A percentile compares a stretch with the other conserved stretches of the same genome.
Conservation (phyloP, 2,329 filamentous ascomycete species). For the Pestalotiopsis sp. region DNA sequence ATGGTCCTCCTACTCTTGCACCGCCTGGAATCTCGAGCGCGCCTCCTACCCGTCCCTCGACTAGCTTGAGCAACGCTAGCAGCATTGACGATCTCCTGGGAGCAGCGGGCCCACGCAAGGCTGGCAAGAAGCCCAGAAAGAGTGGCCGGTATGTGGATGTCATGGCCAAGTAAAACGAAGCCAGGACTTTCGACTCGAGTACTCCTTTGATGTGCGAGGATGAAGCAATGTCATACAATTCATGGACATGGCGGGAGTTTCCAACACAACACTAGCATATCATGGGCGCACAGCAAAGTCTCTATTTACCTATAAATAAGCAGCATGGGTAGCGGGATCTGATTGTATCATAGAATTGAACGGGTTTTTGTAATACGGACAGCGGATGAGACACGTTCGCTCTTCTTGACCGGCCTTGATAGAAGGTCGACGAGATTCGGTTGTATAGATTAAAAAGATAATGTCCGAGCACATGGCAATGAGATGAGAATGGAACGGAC, state of each 20-base stretch:
- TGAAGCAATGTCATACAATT: background rate
- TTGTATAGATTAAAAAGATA: background rate
- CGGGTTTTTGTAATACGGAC: background rate
- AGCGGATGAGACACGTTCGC: background rate
- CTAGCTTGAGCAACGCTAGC: slow-evolving; percentile 87
- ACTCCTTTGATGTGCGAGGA: background rate
- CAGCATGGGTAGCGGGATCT: background rate
- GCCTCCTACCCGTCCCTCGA: slow-evolving; percentile 72
- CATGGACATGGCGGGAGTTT: background rate
- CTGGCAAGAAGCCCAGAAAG: slow-evolving; percentile 74
- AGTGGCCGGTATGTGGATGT: slow-evolving; percentile 92
- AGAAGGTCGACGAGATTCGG: background rate
- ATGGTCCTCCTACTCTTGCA: slow-evolving; percentile 9
- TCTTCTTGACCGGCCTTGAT: background rate
- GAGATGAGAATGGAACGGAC: background rate
- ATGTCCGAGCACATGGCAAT: background rate
- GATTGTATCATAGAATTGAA: background rate
- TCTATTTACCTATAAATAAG: background rate
- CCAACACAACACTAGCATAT: background rate
- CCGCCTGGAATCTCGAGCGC: slow-evolving; percentile 40
- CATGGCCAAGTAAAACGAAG: slow-evolving; percentile 68
- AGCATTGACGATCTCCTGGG: slow-evolving; percentile 93
- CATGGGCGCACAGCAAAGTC: background rate
- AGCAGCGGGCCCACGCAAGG: slow-evolving; percentile 70
- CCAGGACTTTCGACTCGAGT: background rate